Conservation (phyloP, 495 filamentous ascomycete genomes). For the Daldinia loculata region DNA sequence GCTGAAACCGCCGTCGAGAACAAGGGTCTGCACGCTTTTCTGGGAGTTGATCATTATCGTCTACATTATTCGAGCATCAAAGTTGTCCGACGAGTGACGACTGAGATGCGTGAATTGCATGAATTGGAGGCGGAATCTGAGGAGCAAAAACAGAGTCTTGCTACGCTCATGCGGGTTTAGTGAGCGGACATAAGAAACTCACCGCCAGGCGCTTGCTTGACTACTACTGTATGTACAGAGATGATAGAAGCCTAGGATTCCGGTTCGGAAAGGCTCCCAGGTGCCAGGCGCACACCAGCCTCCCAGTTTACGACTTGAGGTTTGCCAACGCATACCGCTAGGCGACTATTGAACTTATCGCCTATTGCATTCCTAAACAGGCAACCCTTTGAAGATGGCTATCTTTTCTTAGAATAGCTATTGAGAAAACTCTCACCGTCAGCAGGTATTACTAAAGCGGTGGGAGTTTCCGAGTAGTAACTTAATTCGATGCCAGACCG, state of each 20-base stretch:
- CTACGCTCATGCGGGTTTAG: not conserved
- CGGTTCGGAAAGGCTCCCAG: not conserved
- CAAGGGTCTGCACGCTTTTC: slow-evolving; percentile 2
- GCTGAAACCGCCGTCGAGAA: slow-evolving; percentile 34
- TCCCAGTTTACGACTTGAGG: not conserved
- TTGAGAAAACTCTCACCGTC: slow-evolving; percentile 28
- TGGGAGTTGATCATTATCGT: not conserved
- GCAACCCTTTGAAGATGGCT: slow-evolving; percentile 3
- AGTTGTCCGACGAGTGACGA: not conserved
- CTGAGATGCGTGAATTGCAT: slow-evolving; percentile 17
- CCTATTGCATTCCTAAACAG: not conserved
- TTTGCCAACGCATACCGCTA: not conserved
- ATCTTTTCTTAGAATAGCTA: slow-evolving; percentile 13
- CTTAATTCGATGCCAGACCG: slow-evolving; percentile 34
- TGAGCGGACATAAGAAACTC: not conserved
- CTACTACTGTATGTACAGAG: not conserved
- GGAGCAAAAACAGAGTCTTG: not conserved
- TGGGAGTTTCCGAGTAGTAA: slow-evolving; percentile 25
- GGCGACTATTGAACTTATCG: slow-evolving; percentile 5
- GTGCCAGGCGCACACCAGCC: not conserved
- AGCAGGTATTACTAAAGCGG: slow-evolving; percentile 36
- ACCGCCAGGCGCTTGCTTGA: not conserved
- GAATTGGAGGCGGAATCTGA: not conserved
- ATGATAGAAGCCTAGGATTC: not conserved
- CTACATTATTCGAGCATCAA: slow-evolving; percentile 15